phyloP scores from a whole-genome alignment of 2,329 filamentous ascomycete genomes.

The Ilyonectria destructans region DNA sequence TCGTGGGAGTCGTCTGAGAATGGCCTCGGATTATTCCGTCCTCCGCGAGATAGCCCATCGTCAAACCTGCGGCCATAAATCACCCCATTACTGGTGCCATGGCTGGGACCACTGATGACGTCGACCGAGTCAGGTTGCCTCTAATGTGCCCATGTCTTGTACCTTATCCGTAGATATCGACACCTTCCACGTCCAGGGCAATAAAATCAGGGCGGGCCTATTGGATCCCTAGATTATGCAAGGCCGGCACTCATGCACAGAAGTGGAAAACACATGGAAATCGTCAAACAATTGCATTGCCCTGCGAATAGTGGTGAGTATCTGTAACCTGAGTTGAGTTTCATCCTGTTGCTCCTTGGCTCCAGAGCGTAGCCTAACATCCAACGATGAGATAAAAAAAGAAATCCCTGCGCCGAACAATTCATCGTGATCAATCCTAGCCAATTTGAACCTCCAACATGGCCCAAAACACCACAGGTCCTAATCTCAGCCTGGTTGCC shows the following conservation, averaged over 20 bases:
- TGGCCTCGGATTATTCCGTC: slow-evolving; percentile 14
- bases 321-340: slow-evolving; percentile 16
- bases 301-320: slow-evolving; percentile 6
- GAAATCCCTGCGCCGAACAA: neutral
- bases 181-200: neutral
- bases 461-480: neutral
- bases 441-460: neutral
- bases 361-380: slow-evolving; percentile 4
- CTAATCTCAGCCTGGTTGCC: neutral
- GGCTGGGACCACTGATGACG: slow-evolving; percentile 5
- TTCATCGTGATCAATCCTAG: neutral
- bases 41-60: neutral
- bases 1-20: no score
- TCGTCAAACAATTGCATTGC: neutral
- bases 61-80: neutral
- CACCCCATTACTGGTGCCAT: slow-evolving; percentile 28
- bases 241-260: no score
- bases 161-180: neutral
- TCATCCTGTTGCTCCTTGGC: slow-evolving; percentile 16
- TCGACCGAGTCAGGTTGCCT: slow-evolving; percentile 1
- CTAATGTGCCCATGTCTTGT: neutral
- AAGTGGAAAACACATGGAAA: neutral
- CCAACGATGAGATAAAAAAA: neutral
- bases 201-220: neutral
- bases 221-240: neutral